Conservation (phyloP, 108 stramenopile species). For the Cylindrotheca fusiformis region DNA sequence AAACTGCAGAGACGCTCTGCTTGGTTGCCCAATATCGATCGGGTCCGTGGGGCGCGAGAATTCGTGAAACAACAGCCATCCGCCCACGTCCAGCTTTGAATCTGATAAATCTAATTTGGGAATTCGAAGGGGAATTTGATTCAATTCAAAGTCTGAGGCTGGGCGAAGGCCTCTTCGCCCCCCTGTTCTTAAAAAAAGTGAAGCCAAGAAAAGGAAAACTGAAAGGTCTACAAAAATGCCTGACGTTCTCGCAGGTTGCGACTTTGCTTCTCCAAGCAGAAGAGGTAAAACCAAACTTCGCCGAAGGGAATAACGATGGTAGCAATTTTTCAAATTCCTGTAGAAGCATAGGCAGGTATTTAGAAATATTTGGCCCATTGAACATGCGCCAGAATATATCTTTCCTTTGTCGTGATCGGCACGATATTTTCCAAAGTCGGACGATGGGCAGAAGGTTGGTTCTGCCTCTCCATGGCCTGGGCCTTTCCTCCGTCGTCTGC, state of each 20-base stretch:
- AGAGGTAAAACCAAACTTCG: not conserved
- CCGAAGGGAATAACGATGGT: not conserved
- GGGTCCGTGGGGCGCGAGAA: constrained; percentile 15
- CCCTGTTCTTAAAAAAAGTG: not conserved
- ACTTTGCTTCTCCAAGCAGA: too few species aligned
- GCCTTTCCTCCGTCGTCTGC: too few species aligned
- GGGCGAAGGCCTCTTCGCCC: not conserved
- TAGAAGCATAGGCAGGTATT: constrained; percentile 39
- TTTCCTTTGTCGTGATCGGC: constrained; percentile 14
- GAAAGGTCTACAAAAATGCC: not conserved
- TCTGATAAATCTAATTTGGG: constrained; percentile 1
- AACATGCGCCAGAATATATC: constrained; percentile 25
- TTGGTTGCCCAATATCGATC: not conserved
- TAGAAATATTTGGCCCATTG: constrained; percentile 34
- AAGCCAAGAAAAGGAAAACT: not conserved
- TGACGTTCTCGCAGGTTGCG: not conserved
- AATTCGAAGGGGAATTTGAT: constrained; percentile 17
- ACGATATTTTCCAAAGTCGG: too few species aligned
- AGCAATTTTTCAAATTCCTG: not conserved
- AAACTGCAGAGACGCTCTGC: not conserved
- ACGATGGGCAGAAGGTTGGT: too few species aligned
- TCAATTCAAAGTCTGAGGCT: constrained; percentile 6
- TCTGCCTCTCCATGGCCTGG: too few species aligned
- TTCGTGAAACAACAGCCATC: constrained; percentile 12
- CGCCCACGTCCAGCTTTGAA: constrained; percentile 17